Evolutionary conservation across 768 basidiomycete species (phyloP).

Genomic region (Auriculariales sp.): DNA sequence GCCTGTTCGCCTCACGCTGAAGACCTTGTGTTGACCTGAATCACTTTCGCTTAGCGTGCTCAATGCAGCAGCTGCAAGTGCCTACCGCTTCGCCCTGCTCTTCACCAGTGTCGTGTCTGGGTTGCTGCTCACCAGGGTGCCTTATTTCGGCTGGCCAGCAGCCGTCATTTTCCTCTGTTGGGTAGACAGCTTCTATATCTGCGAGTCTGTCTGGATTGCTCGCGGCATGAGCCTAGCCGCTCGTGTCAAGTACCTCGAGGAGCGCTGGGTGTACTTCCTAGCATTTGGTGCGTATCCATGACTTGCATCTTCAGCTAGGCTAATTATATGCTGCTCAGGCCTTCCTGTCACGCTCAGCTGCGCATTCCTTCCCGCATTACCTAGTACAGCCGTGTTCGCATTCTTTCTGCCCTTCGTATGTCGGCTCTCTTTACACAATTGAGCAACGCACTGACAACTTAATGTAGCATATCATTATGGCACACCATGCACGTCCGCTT

Average conservation of each 20-base stretch:
- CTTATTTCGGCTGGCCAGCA: constrained; percentile 42
- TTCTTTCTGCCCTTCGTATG: constrained; percentile 66
- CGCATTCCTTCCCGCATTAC: constrained; percentile 55
- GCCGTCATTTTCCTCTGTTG: constrained; percentile 71
- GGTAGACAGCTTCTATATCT: constrained; percentile 85
- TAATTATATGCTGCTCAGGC: constrained; percentile 24
- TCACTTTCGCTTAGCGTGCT: constrained; percentile 47
- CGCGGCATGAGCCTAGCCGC: constrained; percentile 54
- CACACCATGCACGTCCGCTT: constrained; percentile 59
- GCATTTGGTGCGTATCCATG: constrained; percentile 53
- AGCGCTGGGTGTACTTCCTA: constrained; percentile 81
- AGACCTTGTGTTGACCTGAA: not conserved
- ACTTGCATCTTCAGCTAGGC: not conserved
- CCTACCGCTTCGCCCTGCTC: constrained; percentile 73
- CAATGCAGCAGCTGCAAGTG: constrained; percentile 61
- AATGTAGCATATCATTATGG: constrained; percentile 49
- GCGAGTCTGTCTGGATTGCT: constrained; percentile 76
- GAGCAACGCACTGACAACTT: not conserved
- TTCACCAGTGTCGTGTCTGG: constrained; percentile 59
- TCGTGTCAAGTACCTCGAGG: constrained; percentile 63
- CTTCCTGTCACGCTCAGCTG: constrained; percentile 61
- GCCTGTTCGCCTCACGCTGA: not conserved
- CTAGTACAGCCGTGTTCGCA: constrained; percentile 73
- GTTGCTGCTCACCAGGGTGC: constrained; percentile 46
- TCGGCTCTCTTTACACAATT: constrained; percentile 5